Percentiles rank a stretch among this genome's conserved stretches.
Evolutionary conservation across 2,329 filamentous ascomycete species (phyloP).

Genomic region (Rutstroemia sp.): DNA sequence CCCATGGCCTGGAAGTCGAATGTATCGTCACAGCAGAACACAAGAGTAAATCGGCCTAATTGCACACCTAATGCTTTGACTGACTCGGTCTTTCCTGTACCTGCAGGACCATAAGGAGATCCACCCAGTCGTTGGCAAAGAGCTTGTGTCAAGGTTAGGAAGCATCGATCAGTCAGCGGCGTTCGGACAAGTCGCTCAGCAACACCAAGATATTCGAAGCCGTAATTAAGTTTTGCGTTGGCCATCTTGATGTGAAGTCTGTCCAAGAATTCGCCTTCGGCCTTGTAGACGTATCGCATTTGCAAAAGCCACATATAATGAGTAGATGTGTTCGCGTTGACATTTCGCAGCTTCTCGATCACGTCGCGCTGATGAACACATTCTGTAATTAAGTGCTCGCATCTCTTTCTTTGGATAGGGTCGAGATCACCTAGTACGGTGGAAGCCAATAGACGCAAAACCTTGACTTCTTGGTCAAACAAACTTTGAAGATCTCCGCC

Average conservation of each 20-base stretch:
- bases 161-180: conserved; percentile 94
- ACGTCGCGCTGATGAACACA: conserved; percentile 96
- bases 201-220: conserved; percentile 96
- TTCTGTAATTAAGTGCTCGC: conserved; percentile 96
- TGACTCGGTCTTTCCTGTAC: conserved; percentile 98
- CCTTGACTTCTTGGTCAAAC: conserved; percentile 74
- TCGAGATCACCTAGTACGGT: conserved; percentile 88
- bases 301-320: conserved; percentile 92
- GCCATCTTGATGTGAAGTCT: conserved; percentile 93
- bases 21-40: conserved; percentile 99
- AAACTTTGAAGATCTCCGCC: conserved; percentile 62
- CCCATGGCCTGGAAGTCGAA: conserved; percentile 99
- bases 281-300: conserved; percentile 90
- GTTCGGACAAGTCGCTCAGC: conserved; percentile 94
- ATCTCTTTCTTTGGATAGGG: conserved; percentile 85
- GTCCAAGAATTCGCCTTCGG: conserved; percentile 73
- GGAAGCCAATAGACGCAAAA: conserved; percentile 77
- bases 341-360: conserved; percentile 76
- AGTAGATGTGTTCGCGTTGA: conserved; percentile 64
- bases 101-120: conserved; percentile 93
- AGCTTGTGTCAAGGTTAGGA: conserved; percentile 93
- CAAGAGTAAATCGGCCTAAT: conserved; percentile 92
- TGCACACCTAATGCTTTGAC: conserved; percentile 97
- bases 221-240: conserved; percentile 90
- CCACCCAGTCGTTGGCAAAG: conserved; percentile 91